Conservation (phyloP, 1,139 yeast genomes). For the Pneumocystis wakefieldiae region DNA sequence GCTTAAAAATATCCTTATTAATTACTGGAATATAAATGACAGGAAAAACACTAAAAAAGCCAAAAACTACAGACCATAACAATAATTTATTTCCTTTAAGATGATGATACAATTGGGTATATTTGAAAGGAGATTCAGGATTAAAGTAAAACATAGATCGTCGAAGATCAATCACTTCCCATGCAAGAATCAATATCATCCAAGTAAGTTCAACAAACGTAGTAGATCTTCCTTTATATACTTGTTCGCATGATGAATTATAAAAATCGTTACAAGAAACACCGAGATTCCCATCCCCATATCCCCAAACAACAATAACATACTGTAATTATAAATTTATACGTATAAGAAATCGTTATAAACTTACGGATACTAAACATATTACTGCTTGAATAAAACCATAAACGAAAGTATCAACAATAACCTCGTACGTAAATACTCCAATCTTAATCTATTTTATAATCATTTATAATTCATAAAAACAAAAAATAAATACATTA, state of each 20-base stretch:
- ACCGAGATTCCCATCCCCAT: slow-evolving; percentile 58
- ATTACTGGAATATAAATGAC: slow-evolving; percentile 79
- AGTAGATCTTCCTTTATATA: slow-evolving; percentile 66
- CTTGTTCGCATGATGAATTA: slow-evolving; percentile 40
- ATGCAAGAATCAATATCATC: slow-evolving; percentile 74
- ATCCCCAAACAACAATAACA: slow-evolving; percentile 46
- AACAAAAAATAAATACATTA: slow-evolving; percentile 19
- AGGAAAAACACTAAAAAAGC: slow-evolving; percentile 62
- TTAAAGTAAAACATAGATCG: slow-evolving; percentile 29
- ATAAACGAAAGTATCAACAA: slow-evolving; percentile 58
- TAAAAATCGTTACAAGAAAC: slow-evolving; percentile 39
- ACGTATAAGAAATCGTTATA: not conserved
- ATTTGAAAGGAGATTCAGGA: slow-evolving; percentile 12
- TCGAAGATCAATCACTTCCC: slow-evolving; percentile 78
- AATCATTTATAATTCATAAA: not conserved
- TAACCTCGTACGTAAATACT: slow-evolving; percentile 55
- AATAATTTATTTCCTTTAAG: slow-evolving; percentile 64
- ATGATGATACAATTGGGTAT: slow-evolving; percentile 30
- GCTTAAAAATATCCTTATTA: slow-evolving; percentile 62
- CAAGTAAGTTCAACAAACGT: slow-evolving; percentile 81
- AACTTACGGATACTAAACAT: slow-evolving; percentile 42
- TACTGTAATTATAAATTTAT: slow-evolving; percentile 17
- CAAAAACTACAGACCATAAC: slow-evolving; percentile 70
- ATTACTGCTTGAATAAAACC: slow-evolving; percentile 62
- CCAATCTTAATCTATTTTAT: slow-evolving; percentile 29